Base-by-base conservation (phyloP, 2,329 filamentous ascomycete genomes). In the Aureobasidium melanogenum region DNA sequence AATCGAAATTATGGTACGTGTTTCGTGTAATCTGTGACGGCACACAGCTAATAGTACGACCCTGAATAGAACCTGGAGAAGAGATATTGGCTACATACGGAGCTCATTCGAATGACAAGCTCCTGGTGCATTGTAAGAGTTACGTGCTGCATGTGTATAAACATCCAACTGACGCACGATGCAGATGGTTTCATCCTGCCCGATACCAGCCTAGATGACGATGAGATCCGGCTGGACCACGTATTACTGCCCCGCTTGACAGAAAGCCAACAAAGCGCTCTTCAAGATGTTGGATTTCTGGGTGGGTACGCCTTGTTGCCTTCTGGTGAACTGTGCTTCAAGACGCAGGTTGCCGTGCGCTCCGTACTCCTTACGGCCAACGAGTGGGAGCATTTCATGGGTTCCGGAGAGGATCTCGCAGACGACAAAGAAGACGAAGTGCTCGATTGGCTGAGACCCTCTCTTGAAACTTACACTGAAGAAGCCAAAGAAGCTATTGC, bases 21-120 rank as follows among this genome's bases (percentile, higher is more conserved):
- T 48, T 43, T 48, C 26, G 34, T 57, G n/a, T 63, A 48, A 30
- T 38, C 32, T 50, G 26, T 46, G n/a, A 36, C 26, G 10, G 51
- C 58, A 43, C 24, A 19, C 36, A 32, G 34, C 48, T 41, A 32
- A 36, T 7, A 56, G 46, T 50, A 59, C 44, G 17, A 50, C 43
- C 24, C 26, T 19, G 22, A n/a, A 22, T 32, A 73, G 71, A 69
- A 1, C 67, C 71, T 2, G 85, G 84, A 9, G 82, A 88, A 22
- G 88, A 91, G 73, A 75, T 92, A 0, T 83, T 81, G 63, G 83
- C 88, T 28, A 84, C 81, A 30, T 92, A 92, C 67, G 88, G 88
- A 3, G 71, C 79, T 1, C 88, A 91, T 69, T 80, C 80, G 30
- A 89, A 89, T 64, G 88, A 91, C 69, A 88, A 88, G 66, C 73